phyloP scores from a whole-genome alignment of 192 early-diverging fungal genomes.

The Coemansia sp. region DNA sequence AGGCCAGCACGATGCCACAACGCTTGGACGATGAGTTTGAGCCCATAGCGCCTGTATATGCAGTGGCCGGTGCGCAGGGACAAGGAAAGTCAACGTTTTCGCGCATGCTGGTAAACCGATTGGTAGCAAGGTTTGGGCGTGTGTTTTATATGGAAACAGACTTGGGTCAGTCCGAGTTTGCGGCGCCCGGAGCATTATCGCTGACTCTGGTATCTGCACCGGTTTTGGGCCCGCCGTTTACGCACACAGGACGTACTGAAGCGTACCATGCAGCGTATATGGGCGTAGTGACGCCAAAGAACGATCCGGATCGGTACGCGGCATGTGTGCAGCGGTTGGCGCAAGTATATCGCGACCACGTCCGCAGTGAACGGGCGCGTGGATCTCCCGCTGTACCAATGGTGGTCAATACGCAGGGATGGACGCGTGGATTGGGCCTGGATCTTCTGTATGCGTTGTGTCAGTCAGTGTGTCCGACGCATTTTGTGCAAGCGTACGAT shows the following conservation, averaged over 20 bases:
- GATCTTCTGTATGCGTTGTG: conserved; percentile 75
- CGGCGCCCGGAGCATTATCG: conserved; percentile 75
- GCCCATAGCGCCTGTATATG: conserved; percentile 53
- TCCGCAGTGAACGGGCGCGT: conserved; percentile 14
- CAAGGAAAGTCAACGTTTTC: conserved; percentile 90
- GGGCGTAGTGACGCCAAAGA: conserved; percentile 72
- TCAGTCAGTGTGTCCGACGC: conserved; percentile 60
- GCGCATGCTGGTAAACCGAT: conserved; percentile 72
- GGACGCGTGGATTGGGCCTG: conserved; percentile 87
- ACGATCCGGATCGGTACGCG: conserved; percentile 83
- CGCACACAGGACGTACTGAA: conserved; percentile 58
- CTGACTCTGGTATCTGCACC: conserved; percentile 72
- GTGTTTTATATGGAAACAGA: conserved; percentile 91
- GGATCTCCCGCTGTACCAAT: conserved; percentile 59
- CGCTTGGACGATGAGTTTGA: conserved; percentile 39
- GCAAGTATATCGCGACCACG: conserved; percentile 57
- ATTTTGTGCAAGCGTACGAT: conserved; percentile 64
- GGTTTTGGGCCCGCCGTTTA: conserved; percentile 83
- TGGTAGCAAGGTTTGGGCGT: conserved; percentile 65
- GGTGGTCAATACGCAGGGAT: conserved; percentile 95
- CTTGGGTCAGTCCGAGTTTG: conserved; percentile 88
- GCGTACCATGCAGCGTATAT: conserved; percentile 72
- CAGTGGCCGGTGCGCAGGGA: conserved; percentile 76
- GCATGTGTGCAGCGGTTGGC: conserved; percentile 64
- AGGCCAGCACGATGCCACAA: conserved; percentile 19